Evolutionary conservation across 2,329 filamentous ascomycete species (phyloP), one percentile per base, ranked within the genome.

Genomic region (Sporothrix phasma): DNA sequence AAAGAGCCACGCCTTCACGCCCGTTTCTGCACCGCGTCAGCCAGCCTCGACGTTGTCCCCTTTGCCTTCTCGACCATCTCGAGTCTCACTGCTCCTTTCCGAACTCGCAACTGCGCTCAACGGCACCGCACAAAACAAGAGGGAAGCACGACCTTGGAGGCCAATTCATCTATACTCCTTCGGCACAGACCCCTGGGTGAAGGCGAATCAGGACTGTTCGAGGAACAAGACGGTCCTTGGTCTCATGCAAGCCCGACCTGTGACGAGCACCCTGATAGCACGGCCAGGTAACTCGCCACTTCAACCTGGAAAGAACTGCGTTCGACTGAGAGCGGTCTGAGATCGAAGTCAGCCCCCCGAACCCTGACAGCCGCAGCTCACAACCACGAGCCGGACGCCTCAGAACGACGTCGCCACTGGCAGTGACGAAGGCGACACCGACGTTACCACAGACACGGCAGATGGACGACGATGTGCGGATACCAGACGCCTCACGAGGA

Each of bases 401-500:
- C 13, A 45, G 3, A 56, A 46, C 43, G 43, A 24, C 41, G 26
- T 29, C 22, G n/a, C 11, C 34, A 13, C 34, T 4, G 51, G 31
- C 31, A 39, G 24, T 39, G 31, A 59, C 49, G 41, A 46, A 43
- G n/a, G 29, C 31, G 58, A 37, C 34, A 34, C 51, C 31, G 17
- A 17, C 45, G 24, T 26, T 26, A 47, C 22, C 45, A 47, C 45
- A 31, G 26, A 29, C 13, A 8, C 7, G 29, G 56, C 56, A 39
- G 64, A 60, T 64, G 59, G 46, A 61, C 60, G 69, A 69, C 65
- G 69, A 69, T 61, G 69, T 68, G 65, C 70, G 69, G 67, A 68
- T 65, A 58, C 61, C 68, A 45, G 66, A 67, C 62, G 66, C 68
- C 63, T 60, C 53, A 62, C 66, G 62, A 39, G 67, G 64, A 63